Evolutionary conservation across 179 eudicot species (phyloP).

Genomic region (Gypsophila paniculata): DNA sequence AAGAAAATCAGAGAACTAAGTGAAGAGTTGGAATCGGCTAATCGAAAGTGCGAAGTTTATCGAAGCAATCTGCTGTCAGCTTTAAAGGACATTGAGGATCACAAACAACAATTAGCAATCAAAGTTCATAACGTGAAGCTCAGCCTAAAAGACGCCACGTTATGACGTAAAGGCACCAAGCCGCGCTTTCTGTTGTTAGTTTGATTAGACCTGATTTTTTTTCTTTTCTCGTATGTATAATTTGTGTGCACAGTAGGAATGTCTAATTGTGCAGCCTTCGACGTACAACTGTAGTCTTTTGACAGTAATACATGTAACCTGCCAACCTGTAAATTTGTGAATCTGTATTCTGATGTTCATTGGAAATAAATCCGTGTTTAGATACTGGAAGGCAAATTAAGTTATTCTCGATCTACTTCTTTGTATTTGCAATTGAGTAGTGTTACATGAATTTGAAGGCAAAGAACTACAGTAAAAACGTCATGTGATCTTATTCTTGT

Average conservation of each 20-base stretch:
- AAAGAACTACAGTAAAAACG: too few relatives aligned
- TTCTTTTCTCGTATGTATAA: constrained; percentile 13
- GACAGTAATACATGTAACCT: constrained; percentile 19
- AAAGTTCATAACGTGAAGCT: constrained; percentile 69
- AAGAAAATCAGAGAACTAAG: constrained; percentile 60
- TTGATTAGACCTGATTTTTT: constrained; percentile 12
- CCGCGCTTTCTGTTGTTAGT: background rate
- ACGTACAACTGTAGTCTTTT: constrained; percentile 2
- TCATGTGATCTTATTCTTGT: too few relatives aligned
- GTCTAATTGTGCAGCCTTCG: constrained; percentile 11
- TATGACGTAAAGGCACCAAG: constrained; percentile 36
- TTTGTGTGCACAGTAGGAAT: constrained; percentile 22
- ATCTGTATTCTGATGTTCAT: background rate
- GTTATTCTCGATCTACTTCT: background rate
- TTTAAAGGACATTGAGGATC: constrained; percentile 68
- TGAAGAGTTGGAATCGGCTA: constrained; percentile 58
- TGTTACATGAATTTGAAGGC: too few relatives aligned
- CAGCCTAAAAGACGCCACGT: constrained; percentile 51
- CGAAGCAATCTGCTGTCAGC: constrained; percentile 60
- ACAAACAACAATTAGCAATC: constrained; percentile 61
- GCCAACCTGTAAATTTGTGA: constrained; percentile 18
- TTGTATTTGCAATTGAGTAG: background rate
- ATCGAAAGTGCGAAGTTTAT: constrained; percentile 70
- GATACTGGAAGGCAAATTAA: background rate
- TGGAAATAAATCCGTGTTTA: background rate